Evolutionary conservation across 78 protist genomes (phyloP), one percentile per base, ranked within the genome.

Genomic region (Tieghemostelium lacteum): DNA sequence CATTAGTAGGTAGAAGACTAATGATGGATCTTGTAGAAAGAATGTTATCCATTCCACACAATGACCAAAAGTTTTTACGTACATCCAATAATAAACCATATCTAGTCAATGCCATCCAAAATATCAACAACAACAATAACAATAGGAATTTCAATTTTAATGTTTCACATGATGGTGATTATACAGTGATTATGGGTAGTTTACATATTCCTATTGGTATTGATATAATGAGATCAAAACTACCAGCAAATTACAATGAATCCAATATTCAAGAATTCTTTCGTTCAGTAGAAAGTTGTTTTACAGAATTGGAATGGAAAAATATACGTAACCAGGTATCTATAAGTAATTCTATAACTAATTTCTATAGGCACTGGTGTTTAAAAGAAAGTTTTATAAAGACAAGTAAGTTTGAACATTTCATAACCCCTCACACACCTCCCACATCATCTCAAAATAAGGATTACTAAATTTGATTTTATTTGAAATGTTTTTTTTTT

Each of bases 351-450:
- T 5, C 34, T 37, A 28, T 29, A 10, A 31, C 24, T 24, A 12
- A 36, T 4, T 83, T 83, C 65, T 83, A 49, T 34, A 69, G 31
- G 28, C 89, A 83, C 57, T 83, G 89, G 89, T 83, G 89, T 58
- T 45, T 83, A 69, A 83, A 83, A 58, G 89, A 83, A 39, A 83
- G 89, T 69, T 83, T 24, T 83, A 39, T 83, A 19, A 83, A 83
- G 58, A 65, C 78, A 16, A 22, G 86, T 75, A 61, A 14, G 70
- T 75, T n/a, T 31, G 14, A 8, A n/a, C n/a, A n/a, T n/a, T n/a
- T n/a, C n/a, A n/a, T n/a, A n/a, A n/a, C n/a, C n/a, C n/a, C n/a
- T n/a, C n/a, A n/a, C n/a, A n/a, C n/a, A n/a, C n/a, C n/a, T n/a
- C n/a, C n/a, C n/a, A n/a, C n/a, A 28, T 33, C 24, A 28, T 2